Percentiles rank a stretch among this genome's conserved stretches.
Evolutionary conservation across 2,329 filamentous ascomycete genomes (phyloP).

Genomic region (Exophiala aquamarina): DNA sequence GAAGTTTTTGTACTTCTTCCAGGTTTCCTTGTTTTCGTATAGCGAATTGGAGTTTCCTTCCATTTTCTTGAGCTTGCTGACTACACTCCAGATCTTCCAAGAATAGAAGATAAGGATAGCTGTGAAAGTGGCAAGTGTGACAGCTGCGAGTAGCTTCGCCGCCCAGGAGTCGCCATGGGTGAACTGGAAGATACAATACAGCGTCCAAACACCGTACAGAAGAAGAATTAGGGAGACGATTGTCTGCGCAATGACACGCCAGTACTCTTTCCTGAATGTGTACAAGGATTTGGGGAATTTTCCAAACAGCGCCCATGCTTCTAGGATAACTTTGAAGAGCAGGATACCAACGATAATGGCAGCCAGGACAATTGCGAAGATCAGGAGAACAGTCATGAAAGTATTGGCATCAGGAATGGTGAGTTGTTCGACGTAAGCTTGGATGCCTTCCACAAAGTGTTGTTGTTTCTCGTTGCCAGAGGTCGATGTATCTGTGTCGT

Average conservation of each 20-base stretch:
- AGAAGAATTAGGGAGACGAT: slow-evolving; percentile 88
- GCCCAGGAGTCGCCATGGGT: slow-evolving; percentile 92
- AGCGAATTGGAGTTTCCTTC: slow-evolving; percentile 73
- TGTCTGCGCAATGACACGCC: slow-evolving; percentile 84
- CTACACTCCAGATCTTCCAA: slow-evolving; percentile 77
- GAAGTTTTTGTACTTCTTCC: slow-evolving; percentile 95
- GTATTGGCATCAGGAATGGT: slow-evolving; percentile 85
- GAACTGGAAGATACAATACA: slow-evolving; percentile 97
- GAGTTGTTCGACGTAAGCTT: slow-evolving; percentile 79
- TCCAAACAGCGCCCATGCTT: slow-evolving; percentile 86
- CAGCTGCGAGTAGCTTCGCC: slow-evolving; percentile 76
- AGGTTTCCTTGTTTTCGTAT: slow-evolving; percentile 85
- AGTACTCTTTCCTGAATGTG: slow-evolving; percentile 93
- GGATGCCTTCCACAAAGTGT: slow-evolving; percentile 69
- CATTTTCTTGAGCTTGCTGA: slow-evolving; percentile 68
- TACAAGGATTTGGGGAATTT: slow-evolving; percentile 76
- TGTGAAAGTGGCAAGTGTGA: slow-evolving; percentile 81
- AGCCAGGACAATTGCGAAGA: slow-evolving; percentile 84
- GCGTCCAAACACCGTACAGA: slow-evolving; percentile 90
- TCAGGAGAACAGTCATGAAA: slow-evolving; percentile 90
- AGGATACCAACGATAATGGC: slow-evolving; percentile 82
- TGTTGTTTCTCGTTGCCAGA: slow-evolving; percentile 45
- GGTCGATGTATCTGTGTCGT: slow-evolving; percentile 26
- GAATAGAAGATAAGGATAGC: slow-evolving; percentile 77
- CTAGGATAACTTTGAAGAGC: slow-evolving; percentile 86